Evolutionary conservation across 1,284 basidiomycete species (phyloP).

Genomic region (Neonothopanus nambi): DNA sequence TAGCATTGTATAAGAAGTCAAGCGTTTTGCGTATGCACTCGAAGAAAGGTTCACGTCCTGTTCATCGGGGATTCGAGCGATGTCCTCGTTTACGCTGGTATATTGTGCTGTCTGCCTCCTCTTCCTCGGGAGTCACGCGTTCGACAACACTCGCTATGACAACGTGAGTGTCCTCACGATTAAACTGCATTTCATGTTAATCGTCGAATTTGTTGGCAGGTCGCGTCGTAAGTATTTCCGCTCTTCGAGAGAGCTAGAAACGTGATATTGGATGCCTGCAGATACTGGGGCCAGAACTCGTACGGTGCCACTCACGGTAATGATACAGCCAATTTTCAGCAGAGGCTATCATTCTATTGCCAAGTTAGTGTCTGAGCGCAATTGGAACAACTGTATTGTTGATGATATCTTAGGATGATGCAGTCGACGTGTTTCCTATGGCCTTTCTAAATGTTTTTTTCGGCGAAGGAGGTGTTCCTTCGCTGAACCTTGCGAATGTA

Average conservation of each 20-base stretch:
- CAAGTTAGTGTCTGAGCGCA: constrained; percentile 36
- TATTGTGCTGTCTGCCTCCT: constrained; percentile 21
- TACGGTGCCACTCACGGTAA: constrained; percentile 53
- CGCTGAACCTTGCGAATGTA: constrained; percentile 65
- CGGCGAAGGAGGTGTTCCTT: constrained; percentile 55
- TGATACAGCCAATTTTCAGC: constrained; percentile 56
- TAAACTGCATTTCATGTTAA: too few relatives aligned
- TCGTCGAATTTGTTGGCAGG: constrained; percentile 31
- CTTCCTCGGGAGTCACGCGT: constrained; percentile 34
- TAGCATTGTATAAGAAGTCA: too few relatives aligned
- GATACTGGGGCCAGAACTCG: constrained; percentile 71
- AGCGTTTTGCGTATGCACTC: too few relatives aligned
- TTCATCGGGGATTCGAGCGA: neutral
- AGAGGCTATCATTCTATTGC: constrained; percentile 58
- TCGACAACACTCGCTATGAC: constrained; percentile 58
- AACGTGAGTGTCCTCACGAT: constrained; percentile 44
- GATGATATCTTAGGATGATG: constrained; percentile 46
- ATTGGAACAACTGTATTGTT: neutral
- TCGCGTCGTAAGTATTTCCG: constrained; percentile 45
- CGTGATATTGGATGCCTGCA: constrained; percentile 20
- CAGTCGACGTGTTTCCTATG: constrained; percentile 62
- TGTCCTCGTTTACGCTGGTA: constrained; percentile 18
- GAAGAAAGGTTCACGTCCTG: neutral
- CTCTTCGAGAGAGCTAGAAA: neutral
- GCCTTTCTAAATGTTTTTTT: constrained; percentile 66